A percentile compares a stretch with the other conserved stretches of the same genome.
Conservation (phyloP, 495 filamentous ascomycete genomes). For the Neurospora sp. region DNA sequence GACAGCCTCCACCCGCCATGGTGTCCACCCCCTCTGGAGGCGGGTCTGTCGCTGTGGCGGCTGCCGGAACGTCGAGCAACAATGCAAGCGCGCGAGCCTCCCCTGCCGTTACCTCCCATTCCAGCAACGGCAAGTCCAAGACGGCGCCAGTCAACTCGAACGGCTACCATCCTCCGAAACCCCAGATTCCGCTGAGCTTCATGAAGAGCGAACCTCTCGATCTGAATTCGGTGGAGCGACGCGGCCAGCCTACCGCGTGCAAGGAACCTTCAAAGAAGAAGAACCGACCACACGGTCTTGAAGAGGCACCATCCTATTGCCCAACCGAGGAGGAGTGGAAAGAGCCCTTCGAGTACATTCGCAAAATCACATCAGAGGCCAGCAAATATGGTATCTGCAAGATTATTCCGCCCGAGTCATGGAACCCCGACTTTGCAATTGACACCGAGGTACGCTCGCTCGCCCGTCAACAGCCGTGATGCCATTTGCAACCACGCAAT, state of each 20-base stretch:
- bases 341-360: slow-evolving; percentile 86
- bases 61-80: slow-evolving; percentile 19
- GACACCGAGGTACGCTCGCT: slow-evolving; percentile 78
- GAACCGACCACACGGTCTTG: slow-evolving; percentile 68
- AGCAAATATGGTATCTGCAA: slow-evolving; percentile 84
- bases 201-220: slow-evolving; percentile 58
- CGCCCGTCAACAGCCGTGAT: neutral
- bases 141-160: slow-evolving; percentile 39
- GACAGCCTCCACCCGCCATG: slow-evolving; percentile 20
- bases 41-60: slow-evolving; percentile 23
- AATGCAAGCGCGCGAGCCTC: slow-evolving; percentile 39
- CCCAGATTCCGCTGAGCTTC: slow-evolving; percentile 39
- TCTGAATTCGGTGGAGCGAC: slow-evolving; percentile 80
- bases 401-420: slow-evolving; percentile 84
- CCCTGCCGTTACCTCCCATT: slow-evolving; percentile 29
- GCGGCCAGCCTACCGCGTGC: slow-evolving; percentile 64
- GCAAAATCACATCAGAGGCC: slow-evolving; percentile 78
- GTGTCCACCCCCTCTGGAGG: slow-evolving; percentile 31
- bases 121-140: slow-evolving; percentile 31
- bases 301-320: slow-evolving; percentile 84
- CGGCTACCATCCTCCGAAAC: slow-evolving; percentile 40
- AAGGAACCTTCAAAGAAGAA: slow-evolving; percentile 66
- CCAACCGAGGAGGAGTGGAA: slow-evolving; percentile 91
- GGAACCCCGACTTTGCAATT: slow-evolving; percentile 92
- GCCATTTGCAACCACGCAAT: neutral